Percentiles rank a stretch among this genome's conserved stretches.
phyloP scores from a whole-genome alignment of 257 asterid genomes.

The Nicotiana paniculata region DNA sequence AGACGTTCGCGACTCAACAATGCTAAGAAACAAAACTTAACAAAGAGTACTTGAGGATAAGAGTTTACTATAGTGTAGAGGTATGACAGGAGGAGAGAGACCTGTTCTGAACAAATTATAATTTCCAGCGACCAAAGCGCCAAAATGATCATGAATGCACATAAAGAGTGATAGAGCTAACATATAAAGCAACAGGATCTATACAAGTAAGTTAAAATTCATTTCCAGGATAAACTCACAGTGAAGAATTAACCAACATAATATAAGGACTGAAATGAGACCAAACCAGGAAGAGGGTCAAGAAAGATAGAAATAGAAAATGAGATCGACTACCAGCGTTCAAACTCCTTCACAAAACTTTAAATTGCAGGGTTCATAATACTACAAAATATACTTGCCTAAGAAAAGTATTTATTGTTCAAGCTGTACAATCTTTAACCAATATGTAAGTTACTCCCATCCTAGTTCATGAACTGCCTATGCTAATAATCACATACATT shows the following conservation, averaged over 20 bases:
- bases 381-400: constrained; percentile 8
- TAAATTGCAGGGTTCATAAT: constrained; percentile 6
- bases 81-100: neutral
- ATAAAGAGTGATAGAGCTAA: neutral
- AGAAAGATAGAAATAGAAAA: neutral
- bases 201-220: neutral
- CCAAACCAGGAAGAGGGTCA: neutral
- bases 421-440: constrained; percentile 21
- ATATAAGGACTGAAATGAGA: neutral
- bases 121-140: neutral
- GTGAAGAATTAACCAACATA: neutral
- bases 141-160: constrained; percentile 2
- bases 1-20: neutral
- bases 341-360: constrained; percentile 1
- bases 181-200: neutral
- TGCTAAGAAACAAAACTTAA: neutral
- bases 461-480: constrained; percentile 8
- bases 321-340: neutral
- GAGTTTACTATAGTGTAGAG: neutral
- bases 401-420: constrained; percentile 12
- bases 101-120: neutral
- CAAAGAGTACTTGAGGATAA: neutral
- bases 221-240: neutral
- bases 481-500: constrained; percentile 5
- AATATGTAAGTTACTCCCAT: constrained; percentile 13